Base-by-base conservation (phyloP, 2,329 filamentous ascomycete genomes). In the Phaeosphaeriaceae sp. region DNA sequence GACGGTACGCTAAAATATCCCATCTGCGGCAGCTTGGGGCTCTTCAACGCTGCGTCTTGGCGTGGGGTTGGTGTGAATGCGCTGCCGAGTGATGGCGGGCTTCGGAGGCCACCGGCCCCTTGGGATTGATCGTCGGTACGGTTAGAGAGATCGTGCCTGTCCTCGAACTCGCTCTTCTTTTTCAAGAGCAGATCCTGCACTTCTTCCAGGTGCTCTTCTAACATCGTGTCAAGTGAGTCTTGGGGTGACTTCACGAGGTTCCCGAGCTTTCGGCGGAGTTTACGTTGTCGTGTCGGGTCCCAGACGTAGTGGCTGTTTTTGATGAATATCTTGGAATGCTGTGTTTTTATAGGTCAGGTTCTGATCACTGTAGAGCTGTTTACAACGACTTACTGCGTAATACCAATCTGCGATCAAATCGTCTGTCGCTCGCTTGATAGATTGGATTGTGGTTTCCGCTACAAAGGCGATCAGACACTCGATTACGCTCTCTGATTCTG, bases 361-460 rank as follows among this genome's bases (percentile, higher is more conserved):
- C 15, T 20, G 44, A 13, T 21, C 4, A 9, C 9, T n/a, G 11
- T 4, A 11, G 21, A 15, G 37, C n/a, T 4, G 17, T 32, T 46
- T 6, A 18, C 26, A 37, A 33, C 13, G 17, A 64, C 73, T 65
- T 74, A 81, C 79, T 17, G 85, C 80, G 67, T 87, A 88, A 74
- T 96, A 97, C 93, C 93, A 97, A 15, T 81, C 79, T n/a, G 83
- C 80, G 50, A 95, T 88, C 21, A 85, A 83, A 57, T 94, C 92
- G 28, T 90, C 89, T 1, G 73, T 74, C 2, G 72, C 59, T 17
- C 76, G 74, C 66, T 86, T 88, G 61, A 96, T 84, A 1, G 90
- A 87, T 11, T 90, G 86, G 15, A 97, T 80, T 23, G 84, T 84
- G 46, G 89, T 81, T 30, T 84, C 88, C 18, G 86, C 85, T 15